A percentile compares a stretch with the other conserved stretches of the same genome.
Conservation (phyloP, 371 early-diverging fungal species). For the Massospora cicadina region DNA sequence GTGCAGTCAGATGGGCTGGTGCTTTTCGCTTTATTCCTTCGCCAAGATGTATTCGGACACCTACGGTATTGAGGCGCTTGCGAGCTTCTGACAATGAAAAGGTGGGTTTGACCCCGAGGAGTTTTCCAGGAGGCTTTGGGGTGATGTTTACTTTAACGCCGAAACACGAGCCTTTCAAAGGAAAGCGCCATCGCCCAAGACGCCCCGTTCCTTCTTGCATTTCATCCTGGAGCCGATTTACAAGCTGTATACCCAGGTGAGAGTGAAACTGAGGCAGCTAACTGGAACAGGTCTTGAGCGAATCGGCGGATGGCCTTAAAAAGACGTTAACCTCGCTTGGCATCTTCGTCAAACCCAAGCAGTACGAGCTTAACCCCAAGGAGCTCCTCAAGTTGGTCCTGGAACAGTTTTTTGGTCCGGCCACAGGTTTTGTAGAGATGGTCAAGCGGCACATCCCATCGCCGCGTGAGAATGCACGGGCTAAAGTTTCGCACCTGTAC, state of each 20-base stretch:
- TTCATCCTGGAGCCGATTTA: slow-evolving; percentile 93
- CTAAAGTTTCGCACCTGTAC: slow-evolving; percentile 44
- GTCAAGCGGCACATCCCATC: slow-evolving; percentile 55
- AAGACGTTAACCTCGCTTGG: slow-evolving; percentile 54
- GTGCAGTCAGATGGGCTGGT: slow-evolving; percentile 83
- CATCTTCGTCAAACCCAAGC: slow-evolving; percentile 58
- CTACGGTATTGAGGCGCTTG: slow-evolving; percentile 23
- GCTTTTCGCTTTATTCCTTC: slow-evolving; percentile 85
- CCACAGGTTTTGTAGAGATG: slow-evolving; percentile 83
- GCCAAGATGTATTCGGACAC: slow-evolving; percentile 72
- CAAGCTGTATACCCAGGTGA: slow-evolving; percentile 75
- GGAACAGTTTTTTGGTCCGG: slow-evolving; percentile 77
- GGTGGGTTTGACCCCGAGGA: slow-evolving; percentile 50
- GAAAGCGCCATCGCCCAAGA: slow-evolving; percentile 30
- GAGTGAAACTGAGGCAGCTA: neutral
- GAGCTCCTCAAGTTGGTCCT: slow-evolving; percentile 63
- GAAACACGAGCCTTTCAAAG: slow-evolving; percentile 63
- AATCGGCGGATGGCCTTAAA: slow-evolving; percentile 44
- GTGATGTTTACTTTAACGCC: slow-evolving; percentile 81
- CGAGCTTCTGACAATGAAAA: slow-evolving; percentile 8
- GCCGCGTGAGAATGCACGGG: slow-evolving; percentile 56
- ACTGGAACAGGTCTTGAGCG: slow-evolving; percentile 32
- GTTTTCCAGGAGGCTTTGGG: slow-evolving; percentile 91
- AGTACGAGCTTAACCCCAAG: slow-evolving; percentile 62
- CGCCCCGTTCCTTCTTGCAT: slow-evolving; percentile 81